These are phyloP conservation scores for Boletus mariae DNA, from an alignment of 1,284 basidiomycete species.

Conservation along the genomic window DNA sequence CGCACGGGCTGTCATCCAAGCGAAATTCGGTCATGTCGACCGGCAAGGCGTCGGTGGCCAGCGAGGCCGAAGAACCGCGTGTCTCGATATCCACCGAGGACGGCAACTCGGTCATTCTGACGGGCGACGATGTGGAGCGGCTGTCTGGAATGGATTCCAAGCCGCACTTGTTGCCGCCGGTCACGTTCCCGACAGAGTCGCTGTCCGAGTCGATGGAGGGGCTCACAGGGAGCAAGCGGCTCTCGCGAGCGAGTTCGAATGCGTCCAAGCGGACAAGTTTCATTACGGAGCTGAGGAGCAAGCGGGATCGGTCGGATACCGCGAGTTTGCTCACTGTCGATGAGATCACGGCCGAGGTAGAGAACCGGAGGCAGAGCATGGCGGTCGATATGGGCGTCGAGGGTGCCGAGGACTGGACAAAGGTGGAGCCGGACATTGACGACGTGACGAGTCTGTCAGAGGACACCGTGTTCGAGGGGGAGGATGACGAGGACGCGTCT, in stretches of 20 bases:
- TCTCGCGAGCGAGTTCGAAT: constrained; percentile 43
- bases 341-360: constrained; percentile 96
- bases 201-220: constrained; percentile 74
- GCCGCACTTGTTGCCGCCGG: constrained; percentile 74
- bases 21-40: constrained; percentile 50
- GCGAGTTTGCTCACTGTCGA: constrained; percentile 94
- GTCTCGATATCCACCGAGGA: constrained; percentile 73
- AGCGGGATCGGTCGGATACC: constrained; percentile 81
- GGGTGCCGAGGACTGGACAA: constrained; percentile 67
- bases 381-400: constrained; percentile 43
- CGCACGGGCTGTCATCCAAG: constrained; percentile 49
- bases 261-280: constrained; percentile 74
- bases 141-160: constrained; percentile 32
- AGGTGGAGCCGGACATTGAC: constrained; percentile 48
- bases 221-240: constrained; percentile 37
- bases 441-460: constrained; percentile 38
- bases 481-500: constrained; percentile 39
- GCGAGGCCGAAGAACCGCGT: constrained; percentile 44
- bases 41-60: constrained; percentile 35
- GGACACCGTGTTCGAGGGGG: constrained; percentile 46
- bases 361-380: constrained; percentile 68
- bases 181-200: constrained; percentile 74
- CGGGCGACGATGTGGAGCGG: constrained; percentile 42
- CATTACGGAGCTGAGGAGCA: constrained; percentile 73
- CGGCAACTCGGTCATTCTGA: constrained; percentile 55